Percentiles rank a stretch among this genome's conserved stretches.
phyloP scores from a whole-genome alignment of 176 grass and related monocot genomes.

The Phoenix roebelenii region DNA sequence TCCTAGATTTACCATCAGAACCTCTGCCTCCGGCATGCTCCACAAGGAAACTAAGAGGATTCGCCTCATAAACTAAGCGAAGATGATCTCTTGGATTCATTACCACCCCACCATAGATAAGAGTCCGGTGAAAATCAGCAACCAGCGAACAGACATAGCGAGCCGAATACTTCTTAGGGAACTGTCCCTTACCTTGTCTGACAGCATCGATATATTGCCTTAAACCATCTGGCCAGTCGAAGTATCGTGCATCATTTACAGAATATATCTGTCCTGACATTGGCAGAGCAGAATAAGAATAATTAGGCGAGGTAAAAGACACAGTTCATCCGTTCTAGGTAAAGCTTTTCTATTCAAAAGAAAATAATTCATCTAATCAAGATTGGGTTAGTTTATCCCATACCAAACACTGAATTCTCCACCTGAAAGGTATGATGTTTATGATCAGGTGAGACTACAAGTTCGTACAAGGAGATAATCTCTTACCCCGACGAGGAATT shows the following conservation, averaged over 20 bases:
- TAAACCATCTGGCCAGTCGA: conserved; percentile 87
- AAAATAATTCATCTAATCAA: too few species aligned
- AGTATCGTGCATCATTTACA: conserved; percentile 85
- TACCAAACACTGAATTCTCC: too few species aligned
- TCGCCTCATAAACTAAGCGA: conserved; percentile 77
- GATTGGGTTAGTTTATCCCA: too few species aligned
- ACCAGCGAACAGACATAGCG: conserved; percentile 85
- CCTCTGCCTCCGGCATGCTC: conserved; percentile 80
- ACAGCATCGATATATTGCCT: conserved; percentile 82
- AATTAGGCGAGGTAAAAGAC: too few species aligned
- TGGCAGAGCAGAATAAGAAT: not conserved
- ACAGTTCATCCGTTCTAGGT: too few species aligned
- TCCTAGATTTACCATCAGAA: conserved; percentile 68
- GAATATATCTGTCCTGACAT: conserved; percentile 91
- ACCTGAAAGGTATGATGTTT: too few species aligned
- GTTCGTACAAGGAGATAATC: too few species aligned
- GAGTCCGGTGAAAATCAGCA: conserved; percentile 77
- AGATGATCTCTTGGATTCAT: conserved; percentile 98
- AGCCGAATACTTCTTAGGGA: conserved; percentile 89
- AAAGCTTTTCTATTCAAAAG: too few species aligned
- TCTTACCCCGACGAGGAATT: conserved; percentile 67
- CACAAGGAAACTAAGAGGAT: conserved; percentile 81
- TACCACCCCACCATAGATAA: conserved; percentile 75
- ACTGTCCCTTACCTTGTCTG: conserved; percentile 80
- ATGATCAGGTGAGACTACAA: too few species aligned